Evolutionary conservation across 2,329 filamentous ascomycete genomes (phyloP).

Genomic region (Scolecobasidium constrictum): DNA sequence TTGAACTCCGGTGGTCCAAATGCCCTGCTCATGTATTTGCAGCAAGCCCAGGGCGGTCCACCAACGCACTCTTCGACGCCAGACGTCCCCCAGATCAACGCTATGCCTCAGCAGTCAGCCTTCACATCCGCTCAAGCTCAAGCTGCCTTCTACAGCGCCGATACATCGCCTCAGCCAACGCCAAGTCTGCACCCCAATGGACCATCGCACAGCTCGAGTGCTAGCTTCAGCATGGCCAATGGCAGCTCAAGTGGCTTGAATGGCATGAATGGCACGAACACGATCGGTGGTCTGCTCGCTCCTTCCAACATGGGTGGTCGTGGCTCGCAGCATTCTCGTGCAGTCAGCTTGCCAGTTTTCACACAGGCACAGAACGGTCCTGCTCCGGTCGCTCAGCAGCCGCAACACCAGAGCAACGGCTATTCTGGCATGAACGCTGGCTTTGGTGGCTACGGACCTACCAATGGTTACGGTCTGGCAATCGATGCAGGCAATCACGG

Average conservation of each 20-base stretch:
- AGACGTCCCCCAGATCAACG: conserved; percentile 21
- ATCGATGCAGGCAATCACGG: conserved; percentile 35
- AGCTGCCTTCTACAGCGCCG: conserved; percentile 62
- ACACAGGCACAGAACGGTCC: conserved; percentile 42
- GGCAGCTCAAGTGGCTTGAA: conserved; percentile 24
- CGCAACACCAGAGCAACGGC: conserved; percentile 29
- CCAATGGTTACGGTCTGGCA: conserved; percentile 46
- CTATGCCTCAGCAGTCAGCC: conserved; percentile 35
- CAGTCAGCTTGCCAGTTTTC: conserved; percentile 76
- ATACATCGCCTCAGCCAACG: conserved; percentile 13
- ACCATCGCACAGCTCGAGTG: conserved; percentile 43
- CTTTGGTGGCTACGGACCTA: conserved; percentile 43
- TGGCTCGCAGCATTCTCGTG: conserved; percentile 59
- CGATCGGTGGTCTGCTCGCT: conserved; percentile 66
- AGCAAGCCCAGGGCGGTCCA: conserved; percentile 55
- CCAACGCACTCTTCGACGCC: conserved; percentile 28
- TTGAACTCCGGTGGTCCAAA: conserved; percentile 74
- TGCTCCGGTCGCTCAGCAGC: conserved; percentile 22
- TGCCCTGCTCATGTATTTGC: conserved; percentile 86
- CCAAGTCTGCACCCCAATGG: conserved; percentile 41
- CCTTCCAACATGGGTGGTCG: conserved; percentile 52
- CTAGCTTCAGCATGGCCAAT: conserved; percentile 38
- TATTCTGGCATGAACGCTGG: conserved; percentile 50
- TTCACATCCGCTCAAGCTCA: conserved; percentile 74
- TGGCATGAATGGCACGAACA: conserved; percentile 45